These are phyloP conservation scores for Elsinoe arachidis DNA, from an alignment of 2,329 filamentous ascomycete genomes.

Conservation along the genomic window DNA sequence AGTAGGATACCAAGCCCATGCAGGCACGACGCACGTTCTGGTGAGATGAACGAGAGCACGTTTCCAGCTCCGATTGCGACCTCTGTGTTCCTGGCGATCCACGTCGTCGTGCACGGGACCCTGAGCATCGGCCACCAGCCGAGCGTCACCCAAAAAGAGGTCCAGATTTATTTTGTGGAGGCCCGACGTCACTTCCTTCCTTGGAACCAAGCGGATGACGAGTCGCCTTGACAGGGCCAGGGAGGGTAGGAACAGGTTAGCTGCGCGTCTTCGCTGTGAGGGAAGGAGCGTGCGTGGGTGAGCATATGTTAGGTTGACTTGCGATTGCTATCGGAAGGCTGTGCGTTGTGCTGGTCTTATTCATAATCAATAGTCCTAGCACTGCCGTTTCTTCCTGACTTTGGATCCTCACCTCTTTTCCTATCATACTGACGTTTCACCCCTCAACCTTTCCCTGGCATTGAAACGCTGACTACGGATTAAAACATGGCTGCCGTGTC, in stretches of 20 bases:
- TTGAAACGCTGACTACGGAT: neutral
- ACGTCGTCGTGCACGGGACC: neutral
- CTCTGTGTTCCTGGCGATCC: slow-evolving; percentile 4
- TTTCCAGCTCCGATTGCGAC: neutral
- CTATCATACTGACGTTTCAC: slow-evolving; percentile 5
- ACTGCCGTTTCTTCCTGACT: neutral
- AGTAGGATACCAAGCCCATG: slow-evolving; percentile 61
- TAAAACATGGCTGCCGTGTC: slow-evolving; percentile 14
- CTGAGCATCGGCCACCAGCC: slow-evolving; percentile 1
- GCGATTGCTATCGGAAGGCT: neutral
- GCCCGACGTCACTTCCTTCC: slow-evolving; percentile 8
- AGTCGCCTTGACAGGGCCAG: neutral
- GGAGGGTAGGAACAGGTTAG: neutral
- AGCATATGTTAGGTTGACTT: neutral
- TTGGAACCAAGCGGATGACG: slow-evolving; percentile 5
- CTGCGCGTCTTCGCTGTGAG: neutral
- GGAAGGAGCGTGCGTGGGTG: neutral
- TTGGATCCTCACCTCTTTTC: neutral
- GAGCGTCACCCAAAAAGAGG: neutral
- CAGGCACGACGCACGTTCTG: neutral
- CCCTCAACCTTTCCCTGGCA: neutral
- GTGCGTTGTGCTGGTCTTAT: neutral
- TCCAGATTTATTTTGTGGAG: neutral
- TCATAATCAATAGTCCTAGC: neutral
- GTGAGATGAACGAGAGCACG: neutral